Conservation (phyloP, 495 filamentous ascomycete genomes). For the Neurospora cerealis region DNA sequence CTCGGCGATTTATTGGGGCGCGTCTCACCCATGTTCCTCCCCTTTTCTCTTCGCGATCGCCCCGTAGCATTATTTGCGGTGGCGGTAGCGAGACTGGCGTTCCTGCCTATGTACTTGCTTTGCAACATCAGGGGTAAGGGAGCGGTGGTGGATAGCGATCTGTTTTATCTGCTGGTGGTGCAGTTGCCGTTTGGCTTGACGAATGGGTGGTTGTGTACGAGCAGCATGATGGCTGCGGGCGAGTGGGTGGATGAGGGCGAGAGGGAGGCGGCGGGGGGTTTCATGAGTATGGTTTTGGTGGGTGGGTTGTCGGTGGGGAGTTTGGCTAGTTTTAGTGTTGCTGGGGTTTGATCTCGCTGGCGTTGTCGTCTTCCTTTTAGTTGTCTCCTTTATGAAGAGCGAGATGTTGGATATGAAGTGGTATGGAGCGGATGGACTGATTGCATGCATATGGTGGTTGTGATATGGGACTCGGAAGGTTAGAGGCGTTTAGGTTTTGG, state of each 20-base stretch:
- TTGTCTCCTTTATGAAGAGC: neutral
- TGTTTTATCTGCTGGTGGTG: conserved; percentile 78
- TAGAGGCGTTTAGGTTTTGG: neutral
- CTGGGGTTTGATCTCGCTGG: conserved; percentile 28
- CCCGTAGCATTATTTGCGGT: conserved; percentile 56
- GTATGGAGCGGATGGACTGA: neutral
- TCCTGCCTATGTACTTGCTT: conserved; percentile 78
- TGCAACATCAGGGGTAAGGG: conserved; percentile 71
- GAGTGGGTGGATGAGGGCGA: conserved; percentile 71
- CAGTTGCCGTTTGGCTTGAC: conserved; percentile 74
- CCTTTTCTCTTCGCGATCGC: conserved; percentile 46
- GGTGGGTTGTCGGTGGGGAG: conserved; percentile 76
- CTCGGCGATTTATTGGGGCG: conserved; percentile 73
- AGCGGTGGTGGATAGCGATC: conserved; percentile 64
- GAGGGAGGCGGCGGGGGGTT: conserved; percentile 79
- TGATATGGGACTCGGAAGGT: neutral
- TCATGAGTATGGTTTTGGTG: conserved; percentile 86
- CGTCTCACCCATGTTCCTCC: conserved; percentile 54
- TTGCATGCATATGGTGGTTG: neutral
- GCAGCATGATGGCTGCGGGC: conserved; percentile 82
- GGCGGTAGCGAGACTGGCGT: conserved; percentile 50
- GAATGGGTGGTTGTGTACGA: conserved; percentile 77
- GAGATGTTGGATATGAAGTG: neutral
- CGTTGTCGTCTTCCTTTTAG: neutral
- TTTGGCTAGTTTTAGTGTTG: conserved; percentile 73